phyloP scores from a whole-genome alignment of 2,329 filamentous ascomycete species.

The Monilinia polystroma region DNA sequence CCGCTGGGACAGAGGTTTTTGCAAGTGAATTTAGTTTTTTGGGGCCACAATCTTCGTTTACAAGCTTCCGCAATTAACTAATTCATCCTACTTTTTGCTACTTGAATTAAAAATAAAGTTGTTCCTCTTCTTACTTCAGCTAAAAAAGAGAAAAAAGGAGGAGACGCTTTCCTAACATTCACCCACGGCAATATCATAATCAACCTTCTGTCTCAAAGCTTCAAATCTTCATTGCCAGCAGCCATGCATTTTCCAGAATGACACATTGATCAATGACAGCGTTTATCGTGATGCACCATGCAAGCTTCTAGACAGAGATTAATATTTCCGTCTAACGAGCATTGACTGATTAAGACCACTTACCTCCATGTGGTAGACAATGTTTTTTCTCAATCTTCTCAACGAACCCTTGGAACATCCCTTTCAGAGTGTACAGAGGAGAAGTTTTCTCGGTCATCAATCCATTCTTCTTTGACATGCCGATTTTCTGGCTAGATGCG shows the following conservation, averaged over 20 bases:
- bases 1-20: not conserved
- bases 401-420: constrained; percentile 1
- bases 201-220: not conserved
- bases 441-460: not conserved
- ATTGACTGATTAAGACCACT: not conserved
- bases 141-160: not conserved
- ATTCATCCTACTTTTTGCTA: not conserved
- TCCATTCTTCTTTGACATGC: not conserved
- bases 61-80: not conserved
- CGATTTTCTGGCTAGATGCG: not conserved
- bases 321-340: not conserved
- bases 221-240: not conserved
- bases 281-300: constrained; percentile 10
- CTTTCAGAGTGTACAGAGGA: constrained; percentile 4
- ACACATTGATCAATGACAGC: constrained; percentile 12
- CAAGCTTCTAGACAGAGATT: constrained; percentile 3
- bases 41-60: not conserved
- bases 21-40: not conserved
- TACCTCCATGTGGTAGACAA: constrained; percentile 1
- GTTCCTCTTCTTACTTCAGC: not conserved
- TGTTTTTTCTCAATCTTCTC: not conserved
- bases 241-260: constrained; percentile 4
- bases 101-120: not conserved
- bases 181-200: not conserved
- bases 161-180: too few relatives aligned